Percentiles rank a stretch among this genome's conserved stretches.
These are phyloP conservation scores for Thelonectria rubi DNA, from an alignment of 2,329 filamentous ascomycete species.

Conservation along the genomic window DNA sequence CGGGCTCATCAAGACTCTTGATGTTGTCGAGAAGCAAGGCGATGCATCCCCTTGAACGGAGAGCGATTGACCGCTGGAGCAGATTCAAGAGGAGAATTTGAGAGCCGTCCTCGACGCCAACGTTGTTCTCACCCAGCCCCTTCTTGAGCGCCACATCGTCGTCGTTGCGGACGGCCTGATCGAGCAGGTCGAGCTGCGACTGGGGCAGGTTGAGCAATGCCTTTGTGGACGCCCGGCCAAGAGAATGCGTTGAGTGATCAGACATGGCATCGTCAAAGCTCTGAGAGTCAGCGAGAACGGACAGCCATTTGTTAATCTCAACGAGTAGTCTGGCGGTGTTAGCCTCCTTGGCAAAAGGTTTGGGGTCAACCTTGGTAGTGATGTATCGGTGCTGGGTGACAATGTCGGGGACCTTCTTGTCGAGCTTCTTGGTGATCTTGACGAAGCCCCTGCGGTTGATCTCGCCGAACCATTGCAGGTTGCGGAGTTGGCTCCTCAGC, in stretches of 20 bases:
- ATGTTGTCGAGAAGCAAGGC: conserved; percentile 74
- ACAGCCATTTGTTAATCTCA: conserved; percentile 91
- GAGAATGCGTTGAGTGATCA: conserved; percentile 76
- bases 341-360: conserved; percentile 82
- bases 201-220: conserved; percentile 77
- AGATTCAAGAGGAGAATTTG: conserved; percentile 81
- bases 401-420: conserved; percentile 86
- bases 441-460: conserved; percentile 95
- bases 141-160: conserved; percentile 65
- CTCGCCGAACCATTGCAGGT: conserved; percentile 97
- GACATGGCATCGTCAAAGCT: conserved; percentile 79
- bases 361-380: conserved; percentile 87
- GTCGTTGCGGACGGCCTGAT: conserved; percentile 76
- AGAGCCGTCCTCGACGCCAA: conserved; percentile 51
- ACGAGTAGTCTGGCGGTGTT: conserved; percentile 58
- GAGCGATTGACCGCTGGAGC: conserved; percentile 79
- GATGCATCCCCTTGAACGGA: conserved; percentile 74
- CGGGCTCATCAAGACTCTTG: conserved; percentile 79
- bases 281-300: conserved; percentile 80
- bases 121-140: conserved; percentile 66
- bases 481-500: conserved; percentile 84
- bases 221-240: conserved; percentile 80
- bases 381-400: conserved; percentile 87
- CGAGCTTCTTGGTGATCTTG: conserved; percentile 98
- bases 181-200: conserved; percentile 73